phyloP scores from a whole-genome alignment of 495 filamentous ascomycete species.

The Penicillium mononematosum region DNA sequence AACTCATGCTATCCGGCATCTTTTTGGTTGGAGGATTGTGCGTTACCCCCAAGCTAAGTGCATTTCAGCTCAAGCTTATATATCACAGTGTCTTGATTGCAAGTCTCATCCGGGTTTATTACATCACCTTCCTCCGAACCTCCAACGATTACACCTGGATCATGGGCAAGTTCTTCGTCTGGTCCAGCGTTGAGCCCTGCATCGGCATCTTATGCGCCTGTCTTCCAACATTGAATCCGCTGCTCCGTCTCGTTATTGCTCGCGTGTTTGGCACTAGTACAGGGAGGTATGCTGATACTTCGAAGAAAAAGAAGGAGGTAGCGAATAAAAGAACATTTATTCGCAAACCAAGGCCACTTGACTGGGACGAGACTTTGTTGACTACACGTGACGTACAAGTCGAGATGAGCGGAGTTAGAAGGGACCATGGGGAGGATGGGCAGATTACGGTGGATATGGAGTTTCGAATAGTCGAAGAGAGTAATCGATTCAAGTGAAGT shows the following conservation, averaged over 20 bases:
- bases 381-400: background rate
- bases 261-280: background rate
- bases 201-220: constrained; percentile 10
- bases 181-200: background rate
- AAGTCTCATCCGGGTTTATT: background rate
- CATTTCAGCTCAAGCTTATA: background rate
- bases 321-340: background rate
- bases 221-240: constrained; percentile 1
- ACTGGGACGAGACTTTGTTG: background rate
- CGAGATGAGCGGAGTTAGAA: background rate
- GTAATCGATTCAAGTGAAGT: background rate
- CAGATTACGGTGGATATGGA: background rate
- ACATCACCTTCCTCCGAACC: background rate
- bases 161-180: background rate
- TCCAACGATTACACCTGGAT: background rate
- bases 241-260: background rate
- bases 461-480: background rate
- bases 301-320: background rate
- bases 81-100: background rate
- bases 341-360: background rate
- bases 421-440: background rate
- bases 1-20: background rate
- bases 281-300: background rate
- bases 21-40: background rate
- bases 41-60: background rate